Conservation (phyloP, 345 rosid genomes). For the Dovyalis caffra region DNA sequence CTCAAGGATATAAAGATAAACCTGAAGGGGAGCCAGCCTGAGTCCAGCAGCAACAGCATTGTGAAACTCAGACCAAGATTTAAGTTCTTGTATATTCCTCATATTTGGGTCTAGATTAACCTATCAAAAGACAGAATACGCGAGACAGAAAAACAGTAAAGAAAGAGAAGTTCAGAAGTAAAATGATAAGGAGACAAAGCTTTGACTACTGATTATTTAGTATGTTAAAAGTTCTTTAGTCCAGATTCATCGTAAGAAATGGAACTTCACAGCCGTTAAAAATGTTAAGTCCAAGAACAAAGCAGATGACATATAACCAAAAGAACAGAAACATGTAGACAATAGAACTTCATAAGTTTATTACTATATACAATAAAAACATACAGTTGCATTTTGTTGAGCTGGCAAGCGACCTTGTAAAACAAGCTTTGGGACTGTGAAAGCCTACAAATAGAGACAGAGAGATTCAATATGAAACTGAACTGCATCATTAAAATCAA, state of each 20-base stretch:
- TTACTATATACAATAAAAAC: conserved; percentile 24
- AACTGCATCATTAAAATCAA: conserved; percentile 18
- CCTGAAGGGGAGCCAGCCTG: conserved; percentile 93
- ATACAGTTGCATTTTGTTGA: conserved; percentile 98
- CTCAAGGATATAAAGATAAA: conserved; percentile 28
- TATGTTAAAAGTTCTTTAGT: not conserved
- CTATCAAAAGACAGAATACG: conserved; percentile 34
- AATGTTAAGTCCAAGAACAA: not conserved
- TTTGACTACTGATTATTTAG: not conserved
- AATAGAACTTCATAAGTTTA: not conserved
- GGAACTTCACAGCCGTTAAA: not conserved
- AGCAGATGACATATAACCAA: not conserved
- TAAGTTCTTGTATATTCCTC: conserved; percentile 90
- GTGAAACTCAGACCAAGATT: conserved; percentile 98
- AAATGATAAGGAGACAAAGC: not conserved
- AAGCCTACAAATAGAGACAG: conserved; percentile 77
- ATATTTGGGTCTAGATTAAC: conserved; percentile 88
- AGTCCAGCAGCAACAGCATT: conserved; percentile 98
- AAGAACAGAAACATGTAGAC: not conserved
- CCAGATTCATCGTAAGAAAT: not conserved
- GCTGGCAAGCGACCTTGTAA: conserved; percentile 97
- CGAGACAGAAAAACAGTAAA: not conserved
- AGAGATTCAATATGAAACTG: conserved; percentile 20
- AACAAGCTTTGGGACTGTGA: conserved; percentile 95
- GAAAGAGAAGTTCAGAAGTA: not conserved